Conservation (phyloP, 257 asterid species). For the Marsdenia floribunda region DNA sequence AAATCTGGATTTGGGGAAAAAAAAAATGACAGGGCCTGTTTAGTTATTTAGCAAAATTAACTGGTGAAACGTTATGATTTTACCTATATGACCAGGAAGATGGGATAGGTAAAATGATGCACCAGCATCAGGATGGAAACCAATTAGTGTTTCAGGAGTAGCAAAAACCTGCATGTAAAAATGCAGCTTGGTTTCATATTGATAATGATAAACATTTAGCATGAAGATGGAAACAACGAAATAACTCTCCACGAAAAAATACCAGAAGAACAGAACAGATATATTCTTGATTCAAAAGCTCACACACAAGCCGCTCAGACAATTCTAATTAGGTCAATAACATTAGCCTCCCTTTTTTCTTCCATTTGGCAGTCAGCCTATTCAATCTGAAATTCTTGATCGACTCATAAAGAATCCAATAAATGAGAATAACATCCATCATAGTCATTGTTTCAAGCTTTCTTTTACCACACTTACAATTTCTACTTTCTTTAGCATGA, state of each 20-base stretch:
- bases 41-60: not conserved
- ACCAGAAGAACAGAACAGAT: not conserved
- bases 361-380: conserved; percentile 1
- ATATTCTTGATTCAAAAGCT: not conserved
- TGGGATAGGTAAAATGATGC: conserved; percentile 95
- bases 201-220: not conserved
- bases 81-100: conserved; percentile 91
- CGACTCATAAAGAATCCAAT: not conserved
- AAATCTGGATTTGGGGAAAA: not conserved
- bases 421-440: not conserved
- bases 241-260: not conserved
- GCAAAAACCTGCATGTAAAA: conserved; percentile 66
- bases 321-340: not conserved
- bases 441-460: not conserved
- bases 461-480: not conserved
- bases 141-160: conserved; percentile 88
- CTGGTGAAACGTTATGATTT: not conserved
- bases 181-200: conserved; percentile 2
- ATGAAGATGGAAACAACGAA: not conserved
- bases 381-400: not conserved
- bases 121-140: conserved; percentile 98
- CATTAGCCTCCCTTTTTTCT: not conserved
- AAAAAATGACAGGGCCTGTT: not conserved
- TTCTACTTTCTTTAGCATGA: not conserved
- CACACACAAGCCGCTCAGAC: not conserved